A percentile compares a stretch with the other conserved stretches of the same genome.
Evolutionary conservation across 257 asterid species (phyloP).

Genomic region (Ligustrum vulgare): DNA sequence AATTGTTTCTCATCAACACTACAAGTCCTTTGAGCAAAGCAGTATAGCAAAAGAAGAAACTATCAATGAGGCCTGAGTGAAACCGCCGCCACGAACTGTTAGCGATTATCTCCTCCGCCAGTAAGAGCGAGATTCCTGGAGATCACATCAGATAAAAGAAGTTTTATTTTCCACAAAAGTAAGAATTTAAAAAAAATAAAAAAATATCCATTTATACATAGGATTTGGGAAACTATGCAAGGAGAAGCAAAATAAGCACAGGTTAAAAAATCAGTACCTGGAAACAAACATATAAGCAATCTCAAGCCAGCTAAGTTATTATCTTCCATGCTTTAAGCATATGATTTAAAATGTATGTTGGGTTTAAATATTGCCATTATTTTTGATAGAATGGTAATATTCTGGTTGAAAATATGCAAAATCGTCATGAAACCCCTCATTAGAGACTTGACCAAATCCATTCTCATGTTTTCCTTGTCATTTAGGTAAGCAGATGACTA

Average conservation of each 20-base stretch:
- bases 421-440: neutral
- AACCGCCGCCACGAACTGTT: constrained; percentile 25
- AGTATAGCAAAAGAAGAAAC: constrained; percentile 19
- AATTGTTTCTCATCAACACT: constrained; percentile 7
- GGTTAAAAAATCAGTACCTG: neutral
- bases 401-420: neutral
- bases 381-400: neutral
- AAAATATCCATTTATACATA: neutral
- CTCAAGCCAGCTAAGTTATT: too few species aligned
- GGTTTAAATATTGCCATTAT: neutral
- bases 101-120: constrained; percentile 46
- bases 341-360: too few species aligned
- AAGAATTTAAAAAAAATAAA: neutral
- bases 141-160: constrained; percentile 12
- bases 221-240: neutral
- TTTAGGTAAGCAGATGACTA: too few species aligned
- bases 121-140: constrained; percentile 52
- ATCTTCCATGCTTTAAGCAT: neutral
- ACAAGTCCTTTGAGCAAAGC: constrained; percentile 19
- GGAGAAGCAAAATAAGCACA: neutral
- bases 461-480: neutral
- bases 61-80: constrained; percentile 17
- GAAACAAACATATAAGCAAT: neutral
- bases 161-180: constrained; percentile 13
- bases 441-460: neutral